Percentiles rank a stretch among this genome's conserved stretches.
phyloP scores from a whole-genome alignment of 2,329 filamentous ascomycete genomes.

The Diaporthe batatas region DNA sequence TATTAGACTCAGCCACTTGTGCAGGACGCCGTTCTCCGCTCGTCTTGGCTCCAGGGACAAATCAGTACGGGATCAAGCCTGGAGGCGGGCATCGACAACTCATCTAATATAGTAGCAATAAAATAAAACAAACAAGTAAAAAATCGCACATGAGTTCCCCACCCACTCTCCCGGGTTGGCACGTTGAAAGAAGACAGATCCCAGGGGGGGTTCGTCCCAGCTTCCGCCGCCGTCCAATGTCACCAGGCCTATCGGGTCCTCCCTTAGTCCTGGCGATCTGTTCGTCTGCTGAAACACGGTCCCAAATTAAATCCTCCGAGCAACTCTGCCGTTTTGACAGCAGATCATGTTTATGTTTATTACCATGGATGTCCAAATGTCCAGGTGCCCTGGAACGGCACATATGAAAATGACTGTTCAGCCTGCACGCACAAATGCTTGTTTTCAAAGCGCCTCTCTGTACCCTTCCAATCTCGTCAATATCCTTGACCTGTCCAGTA shows the following conservation, averaged over 20 bases:
- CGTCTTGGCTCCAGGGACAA: not conserved
- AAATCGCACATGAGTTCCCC: not conserved
- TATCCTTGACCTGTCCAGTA: not conserved
- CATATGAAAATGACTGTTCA: not conserved
- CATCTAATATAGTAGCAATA: not conserved
- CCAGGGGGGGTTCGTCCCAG: slow-evolving; percentile 13
- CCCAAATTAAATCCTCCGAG: slow-evolving; percentile 19
- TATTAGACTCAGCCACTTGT: slow-evolving; percentile 24
- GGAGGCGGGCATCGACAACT: not conserved
- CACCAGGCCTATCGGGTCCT: slow-evolving; percentile 18
- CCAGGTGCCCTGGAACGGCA: not conserved
- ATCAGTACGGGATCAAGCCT: not conserved
- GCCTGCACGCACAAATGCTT: not conserved
- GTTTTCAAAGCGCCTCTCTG: not conserved
- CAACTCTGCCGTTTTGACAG: slow-evolving; percentile 12
- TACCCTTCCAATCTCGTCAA: not conserved
- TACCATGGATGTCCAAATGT: not conserved
- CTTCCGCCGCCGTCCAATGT: not conserved
- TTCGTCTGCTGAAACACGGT: slow-evolving; percentile 26
- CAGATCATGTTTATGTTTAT: slow-evolving; percentile 7
- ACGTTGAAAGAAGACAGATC: not conserved
- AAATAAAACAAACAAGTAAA: not conserved
- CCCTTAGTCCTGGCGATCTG: slow-evolving; percentile 17
- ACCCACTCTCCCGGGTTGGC: too few relatives aligned
- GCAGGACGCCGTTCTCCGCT: slow-evolving; percentile 11